These are phyloP conservation scores for Fusarium chuoi DNA, from an alignment of 2,329 filamentous ascomycete species.

Conservation along the genomic window DNA sequence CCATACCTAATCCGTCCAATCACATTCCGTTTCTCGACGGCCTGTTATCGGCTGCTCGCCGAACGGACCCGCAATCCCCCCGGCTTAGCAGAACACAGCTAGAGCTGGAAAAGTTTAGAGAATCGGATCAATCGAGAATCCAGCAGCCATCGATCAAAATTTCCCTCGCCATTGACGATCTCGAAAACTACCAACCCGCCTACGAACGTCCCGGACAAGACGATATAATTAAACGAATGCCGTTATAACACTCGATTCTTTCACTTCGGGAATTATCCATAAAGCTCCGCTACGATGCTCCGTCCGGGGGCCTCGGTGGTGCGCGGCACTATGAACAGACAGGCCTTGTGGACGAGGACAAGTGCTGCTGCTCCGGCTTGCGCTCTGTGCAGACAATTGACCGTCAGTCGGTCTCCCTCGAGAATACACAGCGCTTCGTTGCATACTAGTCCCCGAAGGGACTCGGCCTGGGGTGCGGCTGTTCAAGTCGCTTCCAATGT, in stretches of 20 bases:
- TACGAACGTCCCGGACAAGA: not conserved
- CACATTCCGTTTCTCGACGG: not conserved
- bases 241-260: conserved; percentile 8
- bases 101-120: conserved; percentile 46
- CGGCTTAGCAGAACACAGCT: conserved; percentile 36
- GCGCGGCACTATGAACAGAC: conserved; percentile 51
- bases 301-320: conserved; percentile 64
- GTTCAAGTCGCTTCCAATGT: conserved; percentile 77
- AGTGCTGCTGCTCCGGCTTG: conserved; percentile 42
- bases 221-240: conserved; percentile 21
- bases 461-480: conserved; percentile 80
- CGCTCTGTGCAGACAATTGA: conserved; percentile 46
- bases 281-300: conserved; percentile 59
- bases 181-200: conserved; percentile 6
- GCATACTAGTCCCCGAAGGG: conserved; percentile 57
- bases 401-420: conserved; percentile 48
- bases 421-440: conserved; percentile 49
- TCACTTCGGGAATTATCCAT: not conserved
- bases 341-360: conserved; percentile 37
- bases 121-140: conserved; percentile 35
- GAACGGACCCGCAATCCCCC: conserved; percentile 34
- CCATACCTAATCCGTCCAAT: conserved; percentile 19
- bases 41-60: conserved; percentile 27
- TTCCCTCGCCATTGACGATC: conserved; percentile 28
- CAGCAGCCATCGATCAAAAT: conserved; percentile 33